phyloP scores from a whole-genome alignment of 805 yeast species.

The Hanseniaspora lindneri region DNA sequence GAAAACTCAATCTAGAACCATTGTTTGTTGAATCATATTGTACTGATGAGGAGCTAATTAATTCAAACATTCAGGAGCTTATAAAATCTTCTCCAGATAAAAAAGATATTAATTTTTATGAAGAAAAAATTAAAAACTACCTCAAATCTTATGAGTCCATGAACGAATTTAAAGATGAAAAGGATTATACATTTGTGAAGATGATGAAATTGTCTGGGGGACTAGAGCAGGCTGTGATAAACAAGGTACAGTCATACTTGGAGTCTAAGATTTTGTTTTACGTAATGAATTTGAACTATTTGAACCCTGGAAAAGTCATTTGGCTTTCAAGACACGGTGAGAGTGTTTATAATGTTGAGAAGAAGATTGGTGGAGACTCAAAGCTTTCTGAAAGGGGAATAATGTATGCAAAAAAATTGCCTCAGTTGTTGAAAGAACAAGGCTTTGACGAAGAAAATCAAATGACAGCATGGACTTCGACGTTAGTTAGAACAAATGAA shows the following conservation, averaged over 20 bases:
- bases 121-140: conserved; percentile 58
- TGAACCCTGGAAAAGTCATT: conserved; percentile 69
- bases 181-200: conserved; percentile 68
- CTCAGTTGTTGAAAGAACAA: conserved; percentile 57
- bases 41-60: conserved; percentile 64
- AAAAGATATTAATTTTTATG: conserved; percentile 42
- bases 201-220: conserved; percentile 60
- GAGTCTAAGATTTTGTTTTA: conserved; percentile 90
- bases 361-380: conserved; percentile 94
- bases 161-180: conserved; percentile 41
- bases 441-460: conserved; percentile 35
- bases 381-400: conserved; percentile 72
- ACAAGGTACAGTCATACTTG: conserved; percentile 74
- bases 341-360: conserved; percentile 79
- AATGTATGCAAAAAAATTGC: conserved; percentile 70
- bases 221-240: conserved; percentile 66
- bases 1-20: conserved; percentile 65
- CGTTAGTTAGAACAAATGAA: conserved; percentile 80
- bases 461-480: conserved; percentile 91
- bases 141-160: conserved; percentile 68
- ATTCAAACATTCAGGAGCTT: conserved; percentile 73
- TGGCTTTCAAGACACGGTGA: conserved; percentile 97
- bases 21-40: conserved; percentile 89
- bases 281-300: conserved; percentile 79
- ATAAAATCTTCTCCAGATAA: conserved; percentile 78